Percentiles rank a stretch among this genome's conserved stretches.
These are phyloP conservation scores for Backusella circina DNA, from an alignment of 192 early-diverging fungal genomes.

Conservation along the genomic window DNA sequence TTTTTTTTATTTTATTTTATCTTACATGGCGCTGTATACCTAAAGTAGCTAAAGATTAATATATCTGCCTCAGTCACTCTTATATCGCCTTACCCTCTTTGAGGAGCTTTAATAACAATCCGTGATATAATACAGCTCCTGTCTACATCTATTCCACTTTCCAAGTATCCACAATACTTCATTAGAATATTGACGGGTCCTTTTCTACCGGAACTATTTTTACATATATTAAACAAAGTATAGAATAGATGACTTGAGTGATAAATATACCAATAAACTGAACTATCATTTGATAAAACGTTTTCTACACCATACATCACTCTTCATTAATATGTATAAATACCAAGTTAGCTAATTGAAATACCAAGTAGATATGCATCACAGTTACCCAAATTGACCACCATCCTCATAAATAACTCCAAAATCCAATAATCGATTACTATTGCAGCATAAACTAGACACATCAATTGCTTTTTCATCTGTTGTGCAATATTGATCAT, in stretches of 20 bases:
- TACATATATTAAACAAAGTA: background rate
- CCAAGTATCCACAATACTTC: slow-evolving; percentile 2
- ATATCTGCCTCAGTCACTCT: background rate
- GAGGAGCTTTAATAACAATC: slow-evolving; percentile 44
- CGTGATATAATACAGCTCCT: slow-evolving; percentile 39
- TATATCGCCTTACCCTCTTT: slow-evolving; percentile 29
- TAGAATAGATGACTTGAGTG: background rate
- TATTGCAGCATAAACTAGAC: background rate
- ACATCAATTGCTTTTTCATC: background rate
- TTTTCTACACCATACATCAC: slow-evolving; percentile 10
- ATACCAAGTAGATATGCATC: background rate
- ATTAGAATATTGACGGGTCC: slow-evolving; percentile 26
- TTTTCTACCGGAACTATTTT: slow-evolving; percentile 22
- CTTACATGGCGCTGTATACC: slow-evolving; percentile 51
- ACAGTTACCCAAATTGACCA: background rate
- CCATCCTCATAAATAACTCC: background rate
- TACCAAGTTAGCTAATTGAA: background rate
- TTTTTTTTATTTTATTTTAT: background rate
- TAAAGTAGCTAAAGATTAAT: background rate
- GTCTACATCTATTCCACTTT: slow-evolving; percentile 1
- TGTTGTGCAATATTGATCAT: background rate
- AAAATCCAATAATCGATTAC: background rate
- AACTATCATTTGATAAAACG: slow-evolving; percentile 5
- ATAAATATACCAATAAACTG: slow-evolving; percentile 16
- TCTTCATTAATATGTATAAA: background rate